Evolutionary conservation across 2,329 filamentous ascomycete genomes (phyloP), one percentile per base, ranked within the genome.

Genomic region (Colletotrichum neosansevieriae): DNA sequence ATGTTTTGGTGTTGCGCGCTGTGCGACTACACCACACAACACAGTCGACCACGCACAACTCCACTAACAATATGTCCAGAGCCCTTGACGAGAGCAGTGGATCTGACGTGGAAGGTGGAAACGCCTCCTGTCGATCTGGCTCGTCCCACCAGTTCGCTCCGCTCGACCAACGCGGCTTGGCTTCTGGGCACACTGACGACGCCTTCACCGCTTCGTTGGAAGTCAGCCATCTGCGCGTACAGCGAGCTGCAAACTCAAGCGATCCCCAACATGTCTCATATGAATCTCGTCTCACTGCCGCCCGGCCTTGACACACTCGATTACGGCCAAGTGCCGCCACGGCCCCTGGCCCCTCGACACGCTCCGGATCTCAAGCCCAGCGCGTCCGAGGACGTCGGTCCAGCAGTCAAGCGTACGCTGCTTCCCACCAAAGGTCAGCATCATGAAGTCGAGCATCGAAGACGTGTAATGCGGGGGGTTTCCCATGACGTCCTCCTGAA

Each of bases 371-470:
- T 45, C 70, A 42, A 79, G 58, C 6, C 76, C 77, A 2, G 74
- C 76, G 49, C 63, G 58, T 5, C 53, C 58, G 3, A 73, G 66
- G 9, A 80, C 57, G 1, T 67, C 19, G 21, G 73, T 62, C 67
- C 76, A 79, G 17, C 71, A 71, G 11, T 70, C 63, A n/a, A 72
- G 60, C 6, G 73, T 75, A 11, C 77, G 71, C 71, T 79, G 75
- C 63, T 79, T 80, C 21, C 77, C 77, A 15, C 76, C 77, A 24
- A 77, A 67, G 13, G 70, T 72, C 57, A 74, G 40, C 77, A 79
- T 78, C 40, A 74, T 70, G 36, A 80, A 71, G 66, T 80, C 79
- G 9, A 75, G 72, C 29, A 71, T 70, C 2, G 74, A 67, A 2
- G 74, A 73, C 29, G 73, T 67, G 5, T 61, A 66, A 15, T 72